Base-by-base conservation (phyloP, 805 yeast species). In the Metschnikowia cerradonensis region DNA sequence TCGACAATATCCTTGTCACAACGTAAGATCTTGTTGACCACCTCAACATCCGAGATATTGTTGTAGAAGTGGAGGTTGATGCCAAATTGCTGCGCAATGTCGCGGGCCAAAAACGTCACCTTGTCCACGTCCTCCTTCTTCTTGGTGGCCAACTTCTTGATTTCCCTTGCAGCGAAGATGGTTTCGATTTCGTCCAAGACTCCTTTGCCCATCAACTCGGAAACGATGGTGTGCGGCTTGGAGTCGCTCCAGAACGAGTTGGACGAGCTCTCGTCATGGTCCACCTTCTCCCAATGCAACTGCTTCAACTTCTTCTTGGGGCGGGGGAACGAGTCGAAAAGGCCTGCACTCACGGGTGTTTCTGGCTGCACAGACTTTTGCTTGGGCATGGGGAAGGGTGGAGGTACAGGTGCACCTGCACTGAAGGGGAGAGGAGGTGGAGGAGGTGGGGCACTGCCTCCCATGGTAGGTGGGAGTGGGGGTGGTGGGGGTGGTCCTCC, bases 31-130 rank as follows among this genome's bases (percentile, higher is more conserved):
- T 84, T 86, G n/a, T 59, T 48, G 6, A 92, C 84, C 30, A 92
- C 75, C 40, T 81, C 86, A 4, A 78, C 81, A 36, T 85, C 96
- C 0, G 84, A 58, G 20, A 81, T 56, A 39, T 72, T 72, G 4
- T 89, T 76, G 67, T 82, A 89, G 71, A 83, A 77, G 64, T 94
- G 98, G 47, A 94, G 74, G 63, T 92, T 91, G 62, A 94, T 94
- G 37, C 96, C 96, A 72, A 94, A 90, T 60, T 90, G 97, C 64
- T 94, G 99, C 1, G 96, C 88, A 41, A 90, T 70, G 60, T 87
- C 94, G 53, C 90, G 73, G 0, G 91, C 76, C 56, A 87, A 71
- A 57, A 85, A 82, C 0, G 83, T 62, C 3, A 81, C 60, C 57
- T 80, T 77, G 49, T 78, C 77, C 23, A 68, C 65, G 30, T 75